These are phyloP conservation scores for Kluyveromyces siamensis DNA, from an alignment of 805 yeast genomes.

Conservation along the genomic window DNA sequence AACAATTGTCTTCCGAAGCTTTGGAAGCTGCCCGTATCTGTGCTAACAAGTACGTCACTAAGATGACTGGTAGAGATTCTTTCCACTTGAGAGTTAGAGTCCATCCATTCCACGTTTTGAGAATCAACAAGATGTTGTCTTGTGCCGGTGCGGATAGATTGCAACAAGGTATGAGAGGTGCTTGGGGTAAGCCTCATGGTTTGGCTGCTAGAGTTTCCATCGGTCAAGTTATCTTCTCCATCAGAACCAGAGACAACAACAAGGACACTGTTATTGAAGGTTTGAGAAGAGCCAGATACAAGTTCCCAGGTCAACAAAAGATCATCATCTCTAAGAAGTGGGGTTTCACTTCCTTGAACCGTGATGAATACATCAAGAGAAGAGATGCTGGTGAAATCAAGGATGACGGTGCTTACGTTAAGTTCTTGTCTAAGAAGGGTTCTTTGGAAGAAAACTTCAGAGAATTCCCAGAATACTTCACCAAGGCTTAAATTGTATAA, in stretches of 20 bases:
- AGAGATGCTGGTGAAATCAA: conserved; percentile 97
- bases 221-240: conserved; percentile 97
- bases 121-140: conserved; percentile 99
- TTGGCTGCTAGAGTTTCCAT: conserved; percentile 98
- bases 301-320: conserved; percentile 99
- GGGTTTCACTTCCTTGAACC: conserved; percentile 99
- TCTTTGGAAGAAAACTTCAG: conserved; percentile 82
- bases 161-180: conserved; percentile 99
- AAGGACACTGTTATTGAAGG: conserved; percentile 97
- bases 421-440: conserved; percentile 97
- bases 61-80: conserved; percentile 94
- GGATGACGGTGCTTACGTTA: conserved; percentile 99
- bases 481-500: conserved; percentile 31
- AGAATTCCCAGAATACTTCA: conserved; percentile 83
- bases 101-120: conserved; percentile 99
- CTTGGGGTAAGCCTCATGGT: conserved; percentile 99
- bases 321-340: conserved; percentile 99
- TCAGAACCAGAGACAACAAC: conserved; percentile 97
- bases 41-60: conserved; percentile 99
- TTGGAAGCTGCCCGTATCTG: conserved; percentile 99
- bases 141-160: conserved; percentile 99
- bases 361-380: conserved; percentile 90
- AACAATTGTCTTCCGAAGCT: conserved; percentile 99
- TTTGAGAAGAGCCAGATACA: conserved; percentile 99
- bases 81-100: conserved; percentile 99